These are phyloP conservation scores for Goffeauzyma gilvescens DNA, from an alignment of 768 basidiomycete species.

Conservation along the genomic window DNA sequence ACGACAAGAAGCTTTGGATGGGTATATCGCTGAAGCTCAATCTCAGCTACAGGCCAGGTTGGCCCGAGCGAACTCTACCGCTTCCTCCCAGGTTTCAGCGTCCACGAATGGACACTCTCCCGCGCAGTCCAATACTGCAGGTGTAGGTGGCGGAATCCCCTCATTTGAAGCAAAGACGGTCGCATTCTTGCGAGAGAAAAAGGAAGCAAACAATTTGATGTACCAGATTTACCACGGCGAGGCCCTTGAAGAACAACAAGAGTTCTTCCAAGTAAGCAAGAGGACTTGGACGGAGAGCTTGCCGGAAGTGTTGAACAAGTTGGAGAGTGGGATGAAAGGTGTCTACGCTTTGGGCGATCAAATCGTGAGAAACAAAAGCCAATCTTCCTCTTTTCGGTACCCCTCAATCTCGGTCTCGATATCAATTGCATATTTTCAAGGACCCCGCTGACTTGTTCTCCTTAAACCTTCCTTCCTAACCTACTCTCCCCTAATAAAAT, in stretches of 20 bases:
- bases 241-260: slow-evolving; percentile 19
- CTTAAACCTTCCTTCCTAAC: neutral
- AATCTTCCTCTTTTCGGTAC: neutral
- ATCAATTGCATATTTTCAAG: too few species aligned
- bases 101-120: neutral
- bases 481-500: neutral
- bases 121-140: slow-evolving; percentile 1
- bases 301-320: slow-evolving; percentile 24
- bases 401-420: neutral
- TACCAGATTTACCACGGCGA: slow-evolving; percentile 24
- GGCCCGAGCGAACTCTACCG: too few species aligned
- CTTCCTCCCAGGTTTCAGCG: neutral
- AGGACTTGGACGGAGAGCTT: slow-evolving; percentile 28
- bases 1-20: slow-evolving; percentile 39
- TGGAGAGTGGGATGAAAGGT: slow-evolving; percentile 27
- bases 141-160: neutral
- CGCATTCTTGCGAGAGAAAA: slow-evolving; percentile 27
- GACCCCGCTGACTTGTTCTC: too few species aligned
- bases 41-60: slow-evolving; percentile 1
- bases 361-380: slow-evolving; percentile 31
- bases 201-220: slow-evolving; percentile 23
- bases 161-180: slow-evolving; percentile 24
- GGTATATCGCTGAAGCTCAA: slow-evolving; percentile 40
- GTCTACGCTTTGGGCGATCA: slow-evolving; percentile 46
- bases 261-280: slow-evolving; percentile 27